Percentiles rank a stretch among this genome's conserved stretches.
Conservation (phyloP, 371 early-diverging fungal species). For the Lichtheimia ramosa region DNA sequence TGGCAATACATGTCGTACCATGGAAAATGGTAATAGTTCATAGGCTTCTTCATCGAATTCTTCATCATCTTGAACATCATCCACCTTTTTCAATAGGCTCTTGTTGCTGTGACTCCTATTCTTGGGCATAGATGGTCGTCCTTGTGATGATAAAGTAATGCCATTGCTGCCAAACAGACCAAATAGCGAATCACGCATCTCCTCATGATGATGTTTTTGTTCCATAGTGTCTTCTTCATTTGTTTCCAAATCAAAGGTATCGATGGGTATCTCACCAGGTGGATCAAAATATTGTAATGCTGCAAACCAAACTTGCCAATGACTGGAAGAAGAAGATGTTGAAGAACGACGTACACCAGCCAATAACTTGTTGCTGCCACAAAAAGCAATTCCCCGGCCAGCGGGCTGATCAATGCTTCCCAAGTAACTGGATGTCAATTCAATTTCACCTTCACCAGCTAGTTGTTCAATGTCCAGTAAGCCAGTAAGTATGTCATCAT, state of each 20-base stretch:
- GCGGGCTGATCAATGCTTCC: conserved; percentile 31
- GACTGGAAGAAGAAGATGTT: not conserved
- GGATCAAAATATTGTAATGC: conserved; percentile 34
- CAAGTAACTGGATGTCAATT: conserved; percentile 19
- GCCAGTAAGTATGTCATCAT: not conserved
- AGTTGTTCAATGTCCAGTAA: conserved; percentile 37
- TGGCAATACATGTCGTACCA: conserved; percentile 27
- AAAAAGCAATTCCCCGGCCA: conserved; percentile 31
- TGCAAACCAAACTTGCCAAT: conserved; percentile 42
- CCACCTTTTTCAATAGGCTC: not conserved
- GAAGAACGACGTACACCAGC: conserved; percentile 34
- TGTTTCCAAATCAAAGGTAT: conserved; percentile 25
- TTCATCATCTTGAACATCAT: conserved; percentile 2
- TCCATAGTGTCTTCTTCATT: not conserved
- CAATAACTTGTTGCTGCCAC: conserved; percentile 30
- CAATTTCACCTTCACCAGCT: conserved; percentile 18
- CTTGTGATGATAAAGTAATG: no score
- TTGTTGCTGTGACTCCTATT: not conserved
- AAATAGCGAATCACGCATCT: conserved; percentile 1
- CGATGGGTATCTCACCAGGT: conserved; percentile 18
- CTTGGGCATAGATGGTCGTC: not conserved
- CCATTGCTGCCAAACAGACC: conserved; percentile 2
- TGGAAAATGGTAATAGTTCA: conserved; percentile 37
- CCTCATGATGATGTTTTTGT: not conserved
- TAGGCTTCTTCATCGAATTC: conserved; percentile 22